phyloP scores from a whole-genome alignment of 306 rosid genomes.

The Dryas drummondii region DNA sequence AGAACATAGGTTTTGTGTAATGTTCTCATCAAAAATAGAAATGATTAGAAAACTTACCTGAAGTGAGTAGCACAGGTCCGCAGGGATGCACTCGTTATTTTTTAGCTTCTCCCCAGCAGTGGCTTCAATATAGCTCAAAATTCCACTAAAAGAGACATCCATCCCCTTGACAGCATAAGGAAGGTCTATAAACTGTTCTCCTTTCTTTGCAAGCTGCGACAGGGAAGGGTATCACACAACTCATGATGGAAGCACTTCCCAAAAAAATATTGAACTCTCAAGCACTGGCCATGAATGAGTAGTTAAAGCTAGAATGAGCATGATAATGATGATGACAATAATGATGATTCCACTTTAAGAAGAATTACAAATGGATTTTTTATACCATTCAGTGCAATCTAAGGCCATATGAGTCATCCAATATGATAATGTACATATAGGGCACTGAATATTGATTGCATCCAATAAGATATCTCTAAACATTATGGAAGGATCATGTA shows the following conservation, averaged over 20 bases:
- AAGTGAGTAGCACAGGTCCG: constrained; percentile 90
- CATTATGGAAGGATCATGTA: neutral
- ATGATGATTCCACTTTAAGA: neutral
- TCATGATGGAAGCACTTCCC: constrained; percentile 12
- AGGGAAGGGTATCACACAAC: constrained; percentile 12
- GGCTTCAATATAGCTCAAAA: constrained; percentile 83
- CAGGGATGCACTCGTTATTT: constrained; percentile 84
- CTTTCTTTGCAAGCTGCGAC: constrained; percentile 83
- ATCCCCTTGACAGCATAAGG: constrained; percentile 94
- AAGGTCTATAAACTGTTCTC: constrained; percentile 71
- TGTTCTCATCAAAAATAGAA: neutral
- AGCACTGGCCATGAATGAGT: neutral
- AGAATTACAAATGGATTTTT: neutral
- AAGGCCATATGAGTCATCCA: neutral
- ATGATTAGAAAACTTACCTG: constrained; percentile 45
- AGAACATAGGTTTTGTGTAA: no score
- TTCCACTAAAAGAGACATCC: constrained; percentile 94
- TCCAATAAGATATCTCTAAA: neutral
- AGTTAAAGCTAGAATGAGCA: neutral
- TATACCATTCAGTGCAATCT: neutral
- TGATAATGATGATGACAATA: neutral
- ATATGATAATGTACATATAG: neutral
- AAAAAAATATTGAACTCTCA: neutral
- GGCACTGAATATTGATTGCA: neutral
- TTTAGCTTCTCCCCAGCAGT: constrained; percentile 75